A percentile compares a stretch with the other conserved stretches of the same genome.
These are phyloP conservation scores for Dorcoceras hygrometricum DNA, from an alignment of 257 asterid genomes.

Conservation along the genomic window DNA sequence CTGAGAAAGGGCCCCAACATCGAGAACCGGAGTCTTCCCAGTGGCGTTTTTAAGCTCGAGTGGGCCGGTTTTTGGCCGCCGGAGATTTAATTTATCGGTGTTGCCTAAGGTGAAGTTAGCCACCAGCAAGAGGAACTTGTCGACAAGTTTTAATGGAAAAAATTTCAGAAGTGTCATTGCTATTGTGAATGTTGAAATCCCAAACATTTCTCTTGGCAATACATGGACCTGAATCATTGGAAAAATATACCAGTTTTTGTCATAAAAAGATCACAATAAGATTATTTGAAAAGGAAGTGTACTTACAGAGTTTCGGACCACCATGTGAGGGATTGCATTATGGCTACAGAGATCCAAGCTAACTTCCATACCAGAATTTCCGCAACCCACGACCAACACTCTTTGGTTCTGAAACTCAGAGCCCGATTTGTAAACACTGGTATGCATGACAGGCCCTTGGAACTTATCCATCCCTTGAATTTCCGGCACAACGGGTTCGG, in stretches of 20 bases:
- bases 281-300: neutral
- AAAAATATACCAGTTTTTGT: neutral
- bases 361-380: conserved; percentile 97
- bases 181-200: conserved; percentile 66
- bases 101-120: conserved; percentile 58
- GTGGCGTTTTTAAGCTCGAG: conserved; percentile 80
- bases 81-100: conserved; percentile 61
- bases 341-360: conserved; percentile 70
- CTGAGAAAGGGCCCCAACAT: conserved; percentile 76
- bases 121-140: conserved; percentile 53
- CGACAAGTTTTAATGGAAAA: conserved; percentile 70
- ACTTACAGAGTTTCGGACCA: conserved; percentile 79
- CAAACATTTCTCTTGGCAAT: conserved; percentile 82
- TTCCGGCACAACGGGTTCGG: conserved; percentile 67
- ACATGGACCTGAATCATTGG: conserved; percentile 61
- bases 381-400: conserved; percentile 80
- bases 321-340: conserved; percentile 67
- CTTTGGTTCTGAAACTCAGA: conserved; percentile 41
- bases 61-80: conserved; percentile 89
- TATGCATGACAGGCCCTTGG: conserved; percentile 54
- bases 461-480: conserved; percentile 60
- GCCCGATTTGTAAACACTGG: conserved; percentile 62
- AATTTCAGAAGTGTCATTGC: conserved; percentile 71
- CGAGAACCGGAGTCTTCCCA: conserved; percentile 93
- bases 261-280: neutral